These are phyloP conservation scores for Serendipita indica DNA, from an alignment of 768 basidiomycete species.

Conservation along the genomic window DNA sequence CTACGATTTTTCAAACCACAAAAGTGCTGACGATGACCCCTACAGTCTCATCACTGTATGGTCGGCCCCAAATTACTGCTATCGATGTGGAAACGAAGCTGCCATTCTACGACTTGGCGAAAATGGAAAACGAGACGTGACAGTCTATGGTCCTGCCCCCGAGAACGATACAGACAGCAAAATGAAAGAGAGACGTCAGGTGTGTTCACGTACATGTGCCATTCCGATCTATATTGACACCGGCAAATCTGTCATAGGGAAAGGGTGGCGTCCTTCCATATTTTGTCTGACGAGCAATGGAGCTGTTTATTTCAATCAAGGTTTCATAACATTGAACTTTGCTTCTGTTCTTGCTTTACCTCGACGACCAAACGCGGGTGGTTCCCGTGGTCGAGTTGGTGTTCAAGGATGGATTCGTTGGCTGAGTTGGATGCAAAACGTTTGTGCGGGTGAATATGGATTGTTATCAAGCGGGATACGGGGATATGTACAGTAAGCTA, in stretches of 20 bases:
- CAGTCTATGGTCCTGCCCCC: conserved; percentile 4
- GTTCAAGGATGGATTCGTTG: no score
- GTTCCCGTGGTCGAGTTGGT: no score
- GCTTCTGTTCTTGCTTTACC: no score
- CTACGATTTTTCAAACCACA: not conserved
- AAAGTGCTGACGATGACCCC: no score
- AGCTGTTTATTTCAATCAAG: no score
- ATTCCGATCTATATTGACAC: not conserved
- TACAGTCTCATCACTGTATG: conserved; percentile 73
- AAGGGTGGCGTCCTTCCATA: not conserved
- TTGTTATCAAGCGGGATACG: no score
- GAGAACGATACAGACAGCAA: conserved; percentile 6
- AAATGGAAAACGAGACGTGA: not conserved
- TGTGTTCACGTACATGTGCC: not conserved
- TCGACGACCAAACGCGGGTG: no score
- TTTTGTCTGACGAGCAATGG: conserved; percentile 2
- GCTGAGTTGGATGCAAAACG: no score
- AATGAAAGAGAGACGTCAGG: conserved; percentile 2
- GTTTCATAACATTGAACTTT: no score
- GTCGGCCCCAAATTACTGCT: conserved; percentile 98
- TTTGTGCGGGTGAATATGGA: no score
- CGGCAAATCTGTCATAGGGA: not conserved
- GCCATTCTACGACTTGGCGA: conserved; percentile 4
- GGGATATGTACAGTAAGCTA: no score
- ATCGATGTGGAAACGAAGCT: conserved; percentile 45